Evolutionary conservation across 805 yeast genomes (phyloP).

Genomic region (baker's yeast (Saccharomyces cerevisiae)): DNA sequence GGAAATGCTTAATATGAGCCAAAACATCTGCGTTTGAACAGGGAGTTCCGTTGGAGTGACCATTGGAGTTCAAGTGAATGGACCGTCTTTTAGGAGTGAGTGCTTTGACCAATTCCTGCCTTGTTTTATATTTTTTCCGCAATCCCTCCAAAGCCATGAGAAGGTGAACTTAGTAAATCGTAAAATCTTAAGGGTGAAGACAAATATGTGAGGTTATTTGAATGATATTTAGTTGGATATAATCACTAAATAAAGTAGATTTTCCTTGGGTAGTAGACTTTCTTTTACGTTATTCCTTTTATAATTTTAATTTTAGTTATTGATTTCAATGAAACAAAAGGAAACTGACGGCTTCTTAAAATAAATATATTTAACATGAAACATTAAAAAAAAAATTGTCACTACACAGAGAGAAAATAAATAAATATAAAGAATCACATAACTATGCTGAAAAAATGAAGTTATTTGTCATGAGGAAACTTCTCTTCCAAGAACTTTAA

Average conservation of each 20-base stretch:
- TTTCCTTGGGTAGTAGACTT: background rate
- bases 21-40: background rate
- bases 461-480: slow-evolving; percentile 1
- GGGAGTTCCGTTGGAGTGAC: background rate
- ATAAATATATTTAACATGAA: background rate
- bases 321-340: background rate
- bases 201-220: background rate
- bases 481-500: slow-evolving; percentile 34
- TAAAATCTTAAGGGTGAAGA: background rate
- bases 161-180: background rate
- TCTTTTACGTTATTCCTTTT: background rate
- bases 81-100: slow-evolving; percentile 13
- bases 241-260: background rate
- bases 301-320: background rate
- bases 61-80: slow-evolving; percentile 5
- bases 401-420: background rate
- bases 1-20: slow-evolving; percentile 7
- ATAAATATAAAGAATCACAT: background rate
- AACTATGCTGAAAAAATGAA: background rate
- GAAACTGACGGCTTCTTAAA: background rate
- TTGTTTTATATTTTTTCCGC: slow-evolving; percentile 5
- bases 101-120: slow-evolving; percentile 7
- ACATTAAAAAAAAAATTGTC: background rate
- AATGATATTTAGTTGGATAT: background rate
- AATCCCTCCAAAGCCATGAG: slow-evolving; percentile 4